These are phyloP conservation scores for Aaosphaeria arxii DNA, from an alignment of 2,329 filamentous ascomycete genomes.

Conservation along the genomic window DNA sequence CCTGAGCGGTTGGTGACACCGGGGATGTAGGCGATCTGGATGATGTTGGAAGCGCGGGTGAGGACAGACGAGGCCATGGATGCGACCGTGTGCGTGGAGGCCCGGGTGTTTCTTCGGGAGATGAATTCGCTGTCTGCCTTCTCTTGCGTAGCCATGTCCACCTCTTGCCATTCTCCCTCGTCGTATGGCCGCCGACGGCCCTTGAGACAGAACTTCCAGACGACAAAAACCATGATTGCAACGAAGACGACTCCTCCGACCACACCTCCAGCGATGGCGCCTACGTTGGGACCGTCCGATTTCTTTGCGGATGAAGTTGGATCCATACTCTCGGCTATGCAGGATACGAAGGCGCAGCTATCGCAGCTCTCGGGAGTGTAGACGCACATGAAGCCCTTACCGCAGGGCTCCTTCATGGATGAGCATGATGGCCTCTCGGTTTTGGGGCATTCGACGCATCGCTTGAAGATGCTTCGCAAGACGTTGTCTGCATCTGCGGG, in stretches of 20 bases:
- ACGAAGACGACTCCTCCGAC: conserved; percentile 78
- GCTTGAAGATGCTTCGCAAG: conserved; percentile 49
- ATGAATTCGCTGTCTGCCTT: conserved; percentile 56
- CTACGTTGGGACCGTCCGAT: conserved; percentile 60
- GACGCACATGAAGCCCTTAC: conserved; percentile 55
- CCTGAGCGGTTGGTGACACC: conserved; percentile 91
- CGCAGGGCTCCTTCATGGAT: conserved; percentile 42
- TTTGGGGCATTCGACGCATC: conserved; percentile 58
- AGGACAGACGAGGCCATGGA: conserved; percentile 95
- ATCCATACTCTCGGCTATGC: conserved; percentile 43
- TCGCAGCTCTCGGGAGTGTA: conserved; percentile 59
- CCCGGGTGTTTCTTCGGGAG: conserved; percentile 59
- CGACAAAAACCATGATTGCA: conserved; percentile 70
- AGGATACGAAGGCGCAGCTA: conserved; percentile 57
- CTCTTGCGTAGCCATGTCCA: conserved; percentile 55
- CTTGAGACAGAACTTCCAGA: conserved; percentile 88
- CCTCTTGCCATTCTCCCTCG: conserved; percentile 57
- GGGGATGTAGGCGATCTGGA: conserved; percentile 98
- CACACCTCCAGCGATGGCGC: conserved; percentile 88
- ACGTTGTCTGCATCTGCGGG: conserved; percentile 33
- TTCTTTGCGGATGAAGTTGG: conserved; percentile 25
- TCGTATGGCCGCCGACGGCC: conserved; percentile 64
- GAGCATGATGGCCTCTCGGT: conserved; percentile 55
- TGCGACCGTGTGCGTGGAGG: conserved; percentile 79
- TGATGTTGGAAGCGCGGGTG: conserved; percentile 95